Evolutionary conservation across 2,329 filamentous ascomycete genomes (phyloP).

Genomic region (Trichoderma sp.): DNA sequence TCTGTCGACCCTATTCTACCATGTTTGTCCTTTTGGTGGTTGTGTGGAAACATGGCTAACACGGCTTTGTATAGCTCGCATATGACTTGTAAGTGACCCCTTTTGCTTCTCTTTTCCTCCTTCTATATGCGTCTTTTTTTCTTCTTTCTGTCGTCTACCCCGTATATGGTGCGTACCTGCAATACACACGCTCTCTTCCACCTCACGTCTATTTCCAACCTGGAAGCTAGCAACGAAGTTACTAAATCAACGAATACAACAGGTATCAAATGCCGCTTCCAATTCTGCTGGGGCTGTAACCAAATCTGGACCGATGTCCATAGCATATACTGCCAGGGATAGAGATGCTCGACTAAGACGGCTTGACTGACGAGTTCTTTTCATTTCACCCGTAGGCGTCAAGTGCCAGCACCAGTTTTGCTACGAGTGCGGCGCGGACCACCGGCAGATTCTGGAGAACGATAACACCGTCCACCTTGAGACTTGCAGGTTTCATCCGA

Average conservation of each 20-base stretch:
- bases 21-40: background rate
- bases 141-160: background rate
- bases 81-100: slow-evolving; percentile 46
- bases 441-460: slow-evolving; percentile 38
- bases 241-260: background rate
- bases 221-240: background rate
- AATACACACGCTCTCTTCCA: slow-evolving; percentile 5
- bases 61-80: slow-evolving; percentile 38
- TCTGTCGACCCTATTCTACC: background rate
- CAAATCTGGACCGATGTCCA: slow-evolving; percentile 33
- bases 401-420: slow-evolving; percentile 40
- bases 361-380: slow-evolving; percentile 22
- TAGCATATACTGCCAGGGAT: slow-evolving; percentile 33
- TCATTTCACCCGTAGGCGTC: slow-evolving; percentile 32
- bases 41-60: slow-evolving; percentile 32
- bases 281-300: slow-evolving; percentile 44
- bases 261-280: slow-evolving; percentile 42
- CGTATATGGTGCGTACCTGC: slow-evolving; percentile 23
- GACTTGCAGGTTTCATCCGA: slow-evolving; percentile 38
- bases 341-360: background rate
- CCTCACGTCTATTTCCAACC: background rate
- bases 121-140: background rate
- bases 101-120: background rate
- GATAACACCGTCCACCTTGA: slow-evolving; percentile 41
- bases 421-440: slow-evolving; percentile 43